Evolutionary conservation across 2,329 filamentous ascomycete species (phyloP), one percentile per base, ranked within the genome.

Genomic region (Talaromyces sp.): DNA sequence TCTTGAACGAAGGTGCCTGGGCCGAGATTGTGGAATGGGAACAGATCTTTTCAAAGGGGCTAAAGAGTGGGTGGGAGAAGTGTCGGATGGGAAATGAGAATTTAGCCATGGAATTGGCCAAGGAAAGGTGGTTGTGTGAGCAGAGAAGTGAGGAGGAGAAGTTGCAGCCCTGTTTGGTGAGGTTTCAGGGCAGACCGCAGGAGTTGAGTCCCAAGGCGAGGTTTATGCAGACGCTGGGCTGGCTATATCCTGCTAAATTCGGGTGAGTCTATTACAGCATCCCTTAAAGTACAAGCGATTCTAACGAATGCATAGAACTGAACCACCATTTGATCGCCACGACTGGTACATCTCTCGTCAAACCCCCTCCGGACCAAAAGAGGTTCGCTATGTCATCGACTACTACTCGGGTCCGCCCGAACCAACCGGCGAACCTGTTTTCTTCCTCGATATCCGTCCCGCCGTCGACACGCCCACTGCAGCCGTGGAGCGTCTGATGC

Each of bases 1-100:
- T 97, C 73, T 79, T 99, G 66, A 99, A 99, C 76, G 95, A 99
- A 78, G 95, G 95, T 69, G 95, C 95, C 8, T 99, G 95, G 95
- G 86, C 87, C 19, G 95, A 99, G 83, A 96, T 99, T 73, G 85
- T 95, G 69, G 90, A 90, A 49, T 98, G 94, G 94, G 95, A 99
- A 82, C 85, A 88, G 64, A 87, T 93, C 62, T 99, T 98, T 75
- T 84, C 86, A 22, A 84, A 85, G 39, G 95, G 95, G 0, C 78
- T 97, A 27, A 81, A 78, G 66, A 83, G 86, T 56, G 92, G 90
- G 47, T 94, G 90, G 88, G 83, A 87, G 69, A 85, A 89, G 66
- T 95, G 91, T 77, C 86, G 84, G 66, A 86, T 86, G 52, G 92
- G 93, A 63, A 91, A 94, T 76, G 84, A 89, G 65, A 87, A 90